Percentiles rank a stretch among this genome's conserved stretches.
phyloP scores from a whole-genome alignment of 768 basidiomycete genomes.

The Termitomyces sp. region DNA sequence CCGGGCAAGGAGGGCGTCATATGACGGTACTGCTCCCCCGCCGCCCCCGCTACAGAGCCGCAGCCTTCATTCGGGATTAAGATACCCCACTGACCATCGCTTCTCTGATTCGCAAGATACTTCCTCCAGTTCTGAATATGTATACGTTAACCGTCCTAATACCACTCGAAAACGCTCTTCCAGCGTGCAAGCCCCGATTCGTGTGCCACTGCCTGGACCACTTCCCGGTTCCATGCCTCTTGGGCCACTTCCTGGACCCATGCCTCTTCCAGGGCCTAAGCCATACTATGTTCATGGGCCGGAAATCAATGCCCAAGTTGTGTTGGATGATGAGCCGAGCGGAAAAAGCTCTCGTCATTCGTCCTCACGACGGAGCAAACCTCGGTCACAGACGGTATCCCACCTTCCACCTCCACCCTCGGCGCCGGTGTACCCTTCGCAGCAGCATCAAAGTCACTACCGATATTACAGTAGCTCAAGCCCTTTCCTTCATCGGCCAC shows the following conservation, averaged over 20 bases:
- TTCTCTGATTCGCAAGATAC: slow-evolving; percentile 10
- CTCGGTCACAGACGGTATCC: slow-evolving; percentile 1
- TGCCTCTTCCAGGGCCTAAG: slow-evolving; percentile 2
- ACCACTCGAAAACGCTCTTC: slow-evolving; percentile 2
- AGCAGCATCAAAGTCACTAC: background rate
- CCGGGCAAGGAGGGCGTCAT: slow-evolving; percentile 10
- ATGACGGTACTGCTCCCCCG: slow-evolving; percentile 1
- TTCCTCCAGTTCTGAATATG: slow-evolving; percentile 1
- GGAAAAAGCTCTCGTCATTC: background rate
- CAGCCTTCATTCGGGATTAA: background rate
- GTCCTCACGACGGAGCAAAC: background rate
- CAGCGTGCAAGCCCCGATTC: slow-evolving; percentile 5
- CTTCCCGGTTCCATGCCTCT: slow-evolving; percentile 1
- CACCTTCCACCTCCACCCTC: slow-evolving; percentile 3
- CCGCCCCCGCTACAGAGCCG: background rate
- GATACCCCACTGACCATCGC: slow-evolving; percentile 3
- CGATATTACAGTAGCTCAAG: background rate
- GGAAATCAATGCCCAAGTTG: background rate
- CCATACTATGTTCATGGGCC: background rate
- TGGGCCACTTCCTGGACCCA: slow-evolving; percentile 1
- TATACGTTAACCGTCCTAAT: background rate
- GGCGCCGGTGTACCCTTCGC: background rate
- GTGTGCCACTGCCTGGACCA: background rate
- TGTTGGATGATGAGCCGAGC: background rate
- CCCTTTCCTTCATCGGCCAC: background rate